Percentiles rank a stretch among this genome's conserved stretches.
These are phyloP conservation scores for Candida ortonii DNA, from an alignment of 805 yeast species.

Conservation along the genomic window DNA sequence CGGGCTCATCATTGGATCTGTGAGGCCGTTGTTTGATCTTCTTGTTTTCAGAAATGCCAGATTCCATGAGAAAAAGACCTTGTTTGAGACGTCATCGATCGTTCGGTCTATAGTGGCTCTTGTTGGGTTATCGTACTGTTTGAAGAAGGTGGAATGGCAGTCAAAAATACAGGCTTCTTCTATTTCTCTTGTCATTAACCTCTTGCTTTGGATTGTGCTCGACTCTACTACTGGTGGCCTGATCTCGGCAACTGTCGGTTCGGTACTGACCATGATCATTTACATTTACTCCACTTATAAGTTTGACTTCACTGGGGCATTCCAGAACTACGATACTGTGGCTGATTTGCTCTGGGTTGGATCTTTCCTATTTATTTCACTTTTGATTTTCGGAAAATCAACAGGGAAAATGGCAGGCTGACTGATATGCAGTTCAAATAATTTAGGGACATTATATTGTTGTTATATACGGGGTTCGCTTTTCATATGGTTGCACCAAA, in stretches of 20 bases:
- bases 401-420: constrained; percentile 47
- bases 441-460: constrained; percentile 1
- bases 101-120: constrained; percentile 53
- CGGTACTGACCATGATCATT: constrained; percentile 17
- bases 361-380: constrained; percentile 64
- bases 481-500: too few species aligned
- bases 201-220: constrained; percentile 56
- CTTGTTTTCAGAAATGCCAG: constrained; percentile 12
- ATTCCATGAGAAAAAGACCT: constrained; percentile 3
- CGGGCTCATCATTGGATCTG: constrained; percentile 57
- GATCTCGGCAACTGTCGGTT: constrained; percentile 19
- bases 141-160: constrained; percentile 67
- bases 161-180: constrained; percentile 62
- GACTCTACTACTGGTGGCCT: constrained; percentile 26
- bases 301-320: constrained; percentile 1
- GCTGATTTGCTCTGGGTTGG: constrained; percentile 54
- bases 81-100: constrained; percentile 21
- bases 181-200: constrained; percentile 60
- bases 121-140: constrained; percentile 68
- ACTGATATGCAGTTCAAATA: constrained; percentile 1
- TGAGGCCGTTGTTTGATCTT: constrained; percentile 43
- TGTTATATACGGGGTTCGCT: too few species aligned
- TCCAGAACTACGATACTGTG: constrained; percentile 15
- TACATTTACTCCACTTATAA: constrained; percentile 10
- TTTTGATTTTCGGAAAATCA: constrained; percentile 64